Conservation (phyloP, 169 alveolate genomes). For the Prorocentrum cordatum region DNA sequence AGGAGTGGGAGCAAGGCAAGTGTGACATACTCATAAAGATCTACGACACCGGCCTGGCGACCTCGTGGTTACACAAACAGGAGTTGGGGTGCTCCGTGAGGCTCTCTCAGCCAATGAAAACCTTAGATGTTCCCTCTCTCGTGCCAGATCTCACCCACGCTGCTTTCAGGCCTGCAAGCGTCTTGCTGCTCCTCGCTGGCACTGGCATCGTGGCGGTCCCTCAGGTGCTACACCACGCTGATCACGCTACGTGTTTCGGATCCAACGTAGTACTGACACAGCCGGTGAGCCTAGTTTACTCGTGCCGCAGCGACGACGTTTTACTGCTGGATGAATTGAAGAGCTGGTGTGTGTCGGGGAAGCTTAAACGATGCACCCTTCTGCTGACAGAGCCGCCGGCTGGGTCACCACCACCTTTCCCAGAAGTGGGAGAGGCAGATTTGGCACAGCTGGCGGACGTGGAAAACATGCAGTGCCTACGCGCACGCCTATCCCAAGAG, state of each 20-base stretch:
- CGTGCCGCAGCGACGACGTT: conserved; percentile 24
- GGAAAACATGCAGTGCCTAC: background rate
- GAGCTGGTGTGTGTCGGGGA: background rate
- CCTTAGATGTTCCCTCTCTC: background rate
- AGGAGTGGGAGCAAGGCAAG: conserved; percentile 24
- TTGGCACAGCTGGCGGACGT: background rate
- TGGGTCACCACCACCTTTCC: background rate
- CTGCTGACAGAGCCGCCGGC: background rate
- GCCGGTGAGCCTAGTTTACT: background rate
- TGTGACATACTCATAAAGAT: conserved; percentile 36
- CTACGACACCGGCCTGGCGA: conserved; percentile 5
- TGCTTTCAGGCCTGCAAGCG: background rate
- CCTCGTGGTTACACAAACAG: conserved; percentile 3
- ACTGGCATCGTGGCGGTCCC: conserved; percentile 25
- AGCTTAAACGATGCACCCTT: background rate
- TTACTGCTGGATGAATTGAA: background rate
- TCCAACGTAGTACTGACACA: background rate
- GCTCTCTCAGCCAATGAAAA: conserved; percentile 7
- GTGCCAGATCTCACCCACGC: background rate
- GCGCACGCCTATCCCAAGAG: background rate
- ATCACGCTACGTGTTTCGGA: background rate
- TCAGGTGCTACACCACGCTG: background rate
- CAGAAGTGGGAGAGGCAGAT: background rate
- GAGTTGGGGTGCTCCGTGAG: background rate
- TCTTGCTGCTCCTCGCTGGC: conserved; percentile 27